Evolutionary conservation across 2,329 filamentous ascomycete genomes (phyloP).

Genomic region (Tolypocladium guangdongense): DNA sequence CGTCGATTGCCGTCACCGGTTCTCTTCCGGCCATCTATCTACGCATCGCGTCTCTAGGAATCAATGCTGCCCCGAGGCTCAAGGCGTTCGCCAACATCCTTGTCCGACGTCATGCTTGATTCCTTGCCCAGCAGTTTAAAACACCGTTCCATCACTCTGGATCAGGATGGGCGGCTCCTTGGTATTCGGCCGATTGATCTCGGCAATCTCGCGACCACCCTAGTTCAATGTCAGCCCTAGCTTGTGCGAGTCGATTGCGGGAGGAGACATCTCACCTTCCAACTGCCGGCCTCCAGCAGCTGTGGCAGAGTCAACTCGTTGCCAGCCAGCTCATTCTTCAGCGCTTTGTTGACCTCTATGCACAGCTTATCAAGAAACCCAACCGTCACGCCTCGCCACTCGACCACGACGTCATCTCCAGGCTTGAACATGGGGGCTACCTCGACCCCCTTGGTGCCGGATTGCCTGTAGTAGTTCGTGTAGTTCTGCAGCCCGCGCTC

Average conservation of each 20-base stretch:
- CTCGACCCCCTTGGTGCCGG: conserved; percentile 50
- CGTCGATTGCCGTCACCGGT: not conserved
- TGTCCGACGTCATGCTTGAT: not conserved
- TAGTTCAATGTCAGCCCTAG: conserved; percentile 13
- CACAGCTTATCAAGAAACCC: conserved; percentile 46
- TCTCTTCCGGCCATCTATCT: not conserved
- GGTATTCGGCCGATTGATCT: conserved; percentile 90
- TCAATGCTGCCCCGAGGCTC: not conserved
- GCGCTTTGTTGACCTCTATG: conserved; percentile 44
- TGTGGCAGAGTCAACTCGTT: conserved; percentile 71
- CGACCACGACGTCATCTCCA: conserved; percentile 50
- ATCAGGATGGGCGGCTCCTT: conserved; percentile 96
- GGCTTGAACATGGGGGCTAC: conserved; percentile 49
- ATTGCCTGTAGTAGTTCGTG: conserved; percentile 57
- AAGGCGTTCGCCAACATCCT: not conserved
- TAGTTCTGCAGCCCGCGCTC: conserved; percentile 57
- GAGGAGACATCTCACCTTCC: conserved; percentile 62
- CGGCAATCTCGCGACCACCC: conserved; percentile 92
- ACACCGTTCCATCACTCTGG: conserved; percentile 90
- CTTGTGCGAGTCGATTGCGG: too few relatives aligned
- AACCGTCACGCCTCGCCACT: conserved; percentile 55
- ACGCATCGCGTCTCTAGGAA: not conserved
- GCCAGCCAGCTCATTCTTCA: conserved; percentile 55
- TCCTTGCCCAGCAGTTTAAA: conserved; percentile 39
- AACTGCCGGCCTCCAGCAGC: conserved; percentile 89